Conservation (phyloP, 2,329 filamentous ascomycete genomes). For the Colletotrichum lupini region DNA sequence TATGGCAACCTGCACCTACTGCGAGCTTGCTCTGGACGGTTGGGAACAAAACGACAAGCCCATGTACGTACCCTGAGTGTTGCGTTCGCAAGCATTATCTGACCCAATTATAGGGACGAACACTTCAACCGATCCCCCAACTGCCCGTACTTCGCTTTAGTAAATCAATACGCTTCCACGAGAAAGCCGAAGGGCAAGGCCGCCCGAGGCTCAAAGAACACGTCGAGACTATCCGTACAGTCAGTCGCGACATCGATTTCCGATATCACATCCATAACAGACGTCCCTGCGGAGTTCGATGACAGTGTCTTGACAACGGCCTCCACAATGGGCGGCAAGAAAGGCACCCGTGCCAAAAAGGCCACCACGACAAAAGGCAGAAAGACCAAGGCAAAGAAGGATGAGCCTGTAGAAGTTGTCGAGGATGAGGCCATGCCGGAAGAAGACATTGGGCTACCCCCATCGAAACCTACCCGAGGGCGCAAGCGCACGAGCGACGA, state of each 20-base stretch:
- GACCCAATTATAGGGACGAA: slow-evolving; percentile 74
- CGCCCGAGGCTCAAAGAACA: slow-evolving; percentile 70
- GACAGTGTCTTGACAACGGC: slow-evolving; percentile 70
- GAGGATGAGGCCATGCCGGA: slow-evolving; percentile 39
- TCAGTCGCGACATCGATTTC: slow-evolving; percentile 64
- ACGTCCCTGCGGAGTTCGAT: slow-evolving; percentile 61
- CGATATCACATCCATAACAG: slow-evolving; percentile 60
- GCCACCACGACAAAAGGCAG: slow-evolving; percentile 60
- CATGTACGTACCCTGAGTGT: slow-evolving; percentile 63
- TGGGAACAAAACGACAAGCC: slow-evolving; percentile 96
- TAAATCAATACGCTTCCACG: slow-evolving; percentile 64
- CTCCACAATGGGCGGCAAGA: slow-evolving; percentile 67
- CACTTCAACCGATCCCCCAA: slow-evolving; percentile 82
- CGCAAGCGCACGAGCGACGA: slow-evolving; percentile 74
- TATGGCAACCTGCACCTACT: slow-evolving; percentile 92
- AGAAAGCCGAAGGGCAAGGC: slow-evolving; percentile 69
- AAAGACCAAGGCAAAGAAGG: slow-evolving; percentile 65
- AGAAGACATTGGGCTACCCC: slow-evolving; percentile 48
- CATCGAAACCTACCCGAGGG: slow-evolving; percentile 58
- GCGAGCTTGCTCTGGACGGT: slow-evolving; percentile 87
- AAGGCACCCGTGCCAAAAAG: slow-evolving; percentile 66
- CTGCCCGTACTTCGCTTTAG: slow-evolving; percentile 85
- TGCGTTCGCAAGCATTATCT: not conserved
- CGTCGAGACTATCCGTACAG: slow-evolving; percentile 72
- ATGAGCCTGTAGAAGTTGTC: slow-evolving; percentile 60